phyloP scores from a whole-genome alignment of 805 yeast genomes.

The Candida endomychidarum region DNA sequence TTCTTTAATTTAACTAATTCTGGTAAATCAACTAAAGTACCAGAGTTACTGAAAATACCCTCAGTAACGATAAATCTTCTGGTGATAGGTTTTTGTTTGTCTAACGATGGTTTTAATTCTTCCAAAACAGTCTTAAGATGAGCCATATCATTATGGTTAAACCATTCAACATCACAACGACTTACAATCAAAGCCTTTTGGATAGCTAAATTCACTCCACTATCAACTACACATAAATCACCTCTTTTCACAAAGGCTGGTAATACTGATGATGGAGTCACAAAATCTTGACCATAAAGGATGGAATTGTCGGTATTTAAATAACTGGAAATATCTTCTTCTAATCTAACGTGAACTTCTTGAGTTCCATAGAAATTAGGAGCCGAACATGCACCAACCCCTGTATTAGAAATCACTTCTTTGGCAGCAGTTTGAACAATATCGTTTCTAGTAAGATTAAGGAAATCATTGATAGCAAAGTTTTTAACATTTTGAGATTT shows the following conservation, averaged over 20 bases:
- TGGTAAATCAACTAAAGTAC: conserved; percentile 74
- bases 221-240: conserved; percentile 86
- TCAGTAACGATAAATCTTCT: conserved; percentile 91
- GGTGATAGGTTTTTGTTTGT: conserved; percentile 71
- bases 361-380: conserved; percentile 97
- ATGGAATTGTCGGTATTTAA: conserved; percentile 78
- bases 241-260: conserved; percentile 96
- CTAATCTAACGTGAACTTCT: conserved; percentile 81
- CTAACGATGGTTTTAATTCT: conserved; percentile 59
- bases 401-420: conserved; percentile 60
- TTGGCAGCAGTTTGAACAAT: conserved; percentile 54
- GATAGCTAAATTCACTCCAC: conserved; percentile 67
- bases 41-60: conserved; percentile 78
- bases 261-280: conserved; percentile 81
- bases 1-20: conserved; percentile 71
- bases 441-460: conserved; percentile 55
- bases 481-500: conserved; percentile 49
- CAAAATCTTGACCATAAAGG: conserved; percentile 89
- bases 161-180: conserved; percentile 82
- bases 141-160: conserved; percentile 83
- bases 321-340: conserved; percentile 70
- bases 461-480: conserved; percentile 69
- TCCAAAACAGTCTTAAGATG: conserved; percentile 70
- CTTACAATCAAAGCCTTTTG: conserved; percentile 88
- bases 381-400: conserved; percentile 99